Base-by-base conservation (phyloP, 2,329 filamentous ascomycete species). In the Biscogniauxia mediterranea region DNA sequence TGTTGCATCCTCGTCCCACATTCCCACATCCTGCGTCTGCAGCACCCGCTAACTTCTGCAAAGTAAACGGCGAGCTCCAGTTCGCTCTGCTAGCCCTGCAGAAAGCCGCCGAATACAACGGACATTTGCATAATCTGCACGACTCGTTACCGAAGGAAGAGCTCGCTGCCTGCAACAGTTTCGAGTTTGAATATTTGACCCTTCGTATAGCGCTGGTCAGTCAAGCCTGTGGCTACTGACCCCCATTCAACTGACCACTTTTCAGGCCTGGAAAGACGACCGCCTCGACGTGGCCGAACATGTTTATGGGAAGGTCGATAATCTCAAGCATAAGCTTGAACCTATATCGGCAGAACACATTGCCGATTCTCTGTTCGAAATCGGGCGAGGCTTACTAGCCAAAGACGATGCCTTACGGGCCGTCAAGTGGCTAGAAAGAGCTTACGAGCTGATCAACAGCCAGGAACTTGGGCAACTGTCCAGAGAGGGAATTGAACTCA, bases 261-360 rank as follows among this genome's bases (percentile, higher is more conserved):
- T 42, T 23, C 64, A 94, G 91, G 84, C 88, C 28, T 96, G 89
- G 87, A 86, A 87, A 68, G 88, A 93, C 70, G 81, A 85, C 50
- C 85, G 89, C 50, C 79, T 90, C 15, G 90, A 94, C 60, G 83
- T 93, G 54, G 91, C 91, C 26, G 91, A 96, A 58, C 86, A 92
- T 73, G 86, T 95, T 80, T 93, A 89, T 73, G 75, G 75, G 42
- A 90, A 90, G 68, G 75, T 85, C 1, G 76, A 78, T 68, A 76
- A 63, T n/a, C 73, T 76, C 9, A 73, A 68, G 46, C 70, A 69
- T 21, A 69, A 57, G 0, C 71, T 85, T 1, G 81, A 87, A 52
- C 74, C 81, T 0, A 64, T 74, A 1, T 81, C 81, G 1, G 79
- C 82, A 1, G 89, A 93, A 71, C 80, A 78, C 46, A 75, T 93